These are phyloP conservation scores for Selaginella tamariscina DNA, from an alignment of 75 land plant genomes.

Conservation along the genomic window DNA sequence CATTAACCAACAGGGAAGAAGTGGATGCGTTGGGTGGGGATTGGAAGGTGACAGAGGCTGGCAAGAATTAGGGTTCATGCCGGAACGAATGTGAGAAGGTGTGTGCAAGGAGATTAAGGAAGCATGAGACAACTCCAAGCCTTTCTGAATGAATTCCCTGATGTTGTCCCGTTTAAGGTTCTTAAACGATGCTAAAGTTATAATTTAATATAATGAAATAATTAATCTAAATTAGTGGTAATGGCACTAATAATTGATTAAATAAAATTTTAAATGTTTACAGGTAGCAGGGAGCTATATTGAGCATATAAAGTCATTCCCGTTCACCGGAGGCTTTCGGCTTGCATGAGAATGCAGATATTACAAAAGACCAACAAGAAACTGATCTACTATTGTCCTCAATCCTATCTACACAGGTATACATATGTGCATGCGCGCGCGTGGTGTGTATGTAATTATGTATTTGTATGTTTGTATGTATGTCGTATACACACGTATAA, in stretches of 20 bases:
- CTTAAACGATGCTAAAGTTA: neutral
- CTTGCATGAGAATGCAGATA: slow-evolving; percentile 30
- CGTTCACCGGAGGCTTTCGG: slow-evolving; percentile 28
- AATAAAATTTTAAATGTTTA: no score
- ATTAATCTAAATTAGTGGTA: no score
- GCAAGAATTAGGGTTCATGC: slow-evolving; percentile 30
- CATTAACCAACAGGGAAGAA: no score
- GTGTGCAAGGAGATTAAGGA: no score
- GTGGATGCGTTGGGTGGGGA: slow-evolving; percentile 25
- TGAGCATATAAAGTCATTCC: slow-evolving; percentile 27
- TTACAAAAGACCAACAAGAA: no score
- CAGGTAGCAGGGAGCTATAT: slow-evolving; percentile 19
- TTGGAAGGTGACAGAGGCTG: slow-evolving; percentile 32
- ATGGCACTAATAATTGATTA: no score
- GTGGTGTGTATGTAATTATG: no score
- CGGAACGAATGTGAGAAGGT: slow-evolving; percentile 27
- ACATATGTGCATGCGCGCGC: no score
- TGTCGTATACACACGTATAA: no score
- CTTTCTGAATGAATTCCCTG: slow-evolving; percentile 29
- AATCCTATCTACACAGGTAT: slow-evolving; percentile 27
- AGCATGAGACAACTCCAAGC: slow-evolving; percentile 31
- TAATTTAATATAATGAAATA: no score
- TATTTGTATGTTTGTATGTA: no score
- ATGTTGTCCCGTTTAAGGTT: slow-evolving; percentile 31
- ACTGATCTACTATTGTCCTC: slow-evolving; percentile 20